Conservation (phyloP, 106 monocot genomes). For the Platanthera guangdongensis region DNA sequence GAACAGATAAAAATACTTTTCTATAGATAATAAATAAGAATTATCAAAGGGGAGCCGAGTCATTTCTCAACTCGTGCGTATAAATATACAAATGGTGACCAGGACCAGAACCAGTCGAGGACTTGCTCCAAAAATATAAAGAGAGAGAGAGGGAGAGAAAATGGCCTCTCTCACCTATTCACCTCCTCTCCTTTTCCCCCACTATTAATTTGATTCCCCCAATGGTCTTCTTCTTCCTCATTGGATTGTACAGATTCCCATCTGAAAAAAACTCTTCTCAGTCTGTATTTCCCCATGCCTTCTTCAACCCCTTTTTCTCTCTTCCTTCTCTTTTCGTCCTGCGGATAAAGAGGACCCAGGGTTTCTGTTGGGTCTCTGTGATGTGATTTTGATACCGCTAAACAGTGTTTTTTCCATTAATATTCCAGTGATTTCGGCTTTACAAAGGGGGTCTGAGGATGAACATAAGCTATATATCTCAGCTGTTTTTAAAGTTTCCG, state of each 20-base stretch:
- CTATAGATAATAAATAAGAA: not conserved
- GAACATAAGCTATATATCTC: not conserved
- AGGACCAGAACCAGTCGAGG: not conserved
- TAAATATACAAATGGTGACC: not conserved
- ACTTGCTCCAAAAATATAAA: not conserved
- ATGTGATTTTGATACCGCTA: not conserved
- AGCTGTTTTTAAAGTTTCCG: conserved; percentile 11
- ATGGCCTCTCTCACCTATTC: conserved; percentile 6
- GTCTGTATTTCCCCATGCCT: conserved; percentile 9
- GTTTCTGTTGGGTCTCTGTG: not conserved
- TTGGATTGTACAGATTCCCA: conserved; percentile 45
- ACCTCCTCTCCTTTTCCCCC: conserved; percentile 8
- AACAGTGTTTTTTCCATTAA: conserved; percentile 17
- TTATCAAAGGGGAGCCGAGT: not conserved
- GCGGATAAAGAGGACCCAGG: not conserved
- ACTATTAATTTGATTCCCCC: conserved; percentile 10
- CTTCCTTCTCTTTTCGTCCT: not conserved
- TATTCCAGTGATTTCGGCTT: conserved; percentile 13
- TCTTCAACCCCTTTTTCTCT: conserved; percentile 8
- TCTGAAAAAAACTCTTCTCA: conserved; percentile 33
- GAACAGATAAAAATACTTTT: not conserved
- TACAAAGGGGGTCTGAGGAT: not conserved
- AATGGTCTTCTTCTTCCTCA: conserved; percentile 18
- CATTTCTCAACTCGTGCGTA: not conserved
- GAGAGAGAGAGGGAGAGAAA: not conserved